Percentiles rank a stretch among this genome's conserved stretches.
phyloP scores from a whole-genome alignment of 176 grass and related monocot species.

The Oryza rufipogon region DNA sequence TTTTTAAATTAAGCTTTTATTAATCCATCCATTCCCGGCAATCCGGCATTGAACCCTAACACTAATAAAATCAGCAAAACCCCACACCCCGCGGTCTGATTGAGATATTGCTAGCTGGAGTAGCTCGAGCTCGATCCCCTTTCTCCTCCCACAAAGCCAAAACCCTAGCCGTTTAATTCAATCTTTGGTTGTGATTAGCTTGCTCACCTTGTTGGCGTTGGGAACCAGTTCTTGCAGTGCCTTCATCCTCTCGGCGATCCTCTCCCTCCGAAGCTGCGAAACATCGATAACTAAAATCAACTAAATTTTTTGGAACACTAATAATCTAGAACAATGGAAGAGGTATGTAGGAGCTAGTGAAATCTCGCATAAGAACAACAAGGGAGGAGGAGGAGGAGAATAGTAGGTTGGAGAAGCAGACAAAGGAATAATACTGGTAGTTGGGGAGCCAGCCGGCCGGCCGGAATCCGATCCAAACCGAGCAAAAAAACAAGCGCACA shows the following conservation, averaged over 20 bases:
- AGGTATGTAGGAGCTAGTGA: not conserved
- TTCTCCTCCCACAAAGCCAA: slow-evolving; percentile 20
- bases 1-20: slow-evolving; percentile 1
- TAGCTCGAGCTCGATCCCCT: too few species aligned
- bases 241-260: slow-evolving; percentile 99
- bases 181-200: not conserved
- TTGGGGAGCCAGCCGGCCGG: slow-evolving; percentile 32
- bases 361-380: not conserved
- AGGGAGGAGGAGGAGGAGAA: not conserved
- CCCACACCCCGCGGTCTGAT: not conserved
- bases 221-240: slow-evolving; percentile 89
- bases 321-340: not conserved
- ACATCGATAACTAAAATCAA: not conserved
- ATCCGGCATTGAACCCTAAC: slow-evolving; percentile 32
- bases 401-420: slow-evolving; percentile 35
- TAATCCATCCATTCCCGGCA: slow-evolving; percentile 24
- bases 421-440: slow-evolving; percentile 32
- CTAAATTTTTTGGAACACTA: not conserved
- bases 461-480: slow-evolving; percentile 41
- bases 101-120: not conserved
- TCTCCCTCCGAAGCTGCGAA: slow-evolving; percentile 89
- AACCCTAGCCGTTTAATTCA: slow-evolving; percentile 42
- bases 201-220: slow-evolving; percentile 90
- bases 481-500: slow-evolving; percentile 38
- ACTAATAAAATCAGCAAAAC: not conserved